Percentiles rank a stretch among this genome's conserved stretches.
Conservation (phyloP, 2,329 filamentous ascomycete species). For the Periconia sp. region DNA sequence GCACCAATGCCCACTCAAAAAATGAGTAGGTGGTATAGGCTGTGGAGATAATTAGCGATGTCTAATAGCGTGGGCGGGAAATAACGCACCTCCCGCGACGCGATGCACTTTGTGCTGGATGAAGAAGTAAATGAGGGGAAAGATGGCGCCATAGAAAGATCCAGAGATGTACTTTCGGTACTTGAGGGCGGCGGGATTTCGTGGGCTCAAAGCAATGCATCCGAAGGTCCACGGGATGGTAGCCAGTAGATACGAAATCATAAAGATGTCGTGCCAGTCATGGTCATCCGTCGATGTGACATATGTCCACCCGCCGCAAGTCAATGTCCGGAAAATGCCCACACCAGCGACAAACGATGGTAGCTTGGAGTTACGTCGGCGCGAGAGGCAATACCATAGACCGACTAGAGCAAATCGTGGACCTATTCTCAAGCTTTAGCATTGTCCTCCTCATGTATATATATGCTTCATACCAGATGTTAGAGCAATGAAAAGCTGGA, state of each 20-base stretch:
- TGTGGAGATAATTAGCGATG: constrained; percentile 50
- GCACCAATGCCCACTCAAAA: constrained; percentile 94
- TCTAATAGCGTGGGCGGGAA: neutral
- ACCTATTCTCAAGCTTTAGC: constrained; percentile 57
- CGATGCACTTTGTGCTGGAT: constrained; percentile 98
- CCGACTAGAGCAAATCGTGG: constrained; percentile 90
- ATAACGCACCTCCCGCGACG: constrained; percentile 80
- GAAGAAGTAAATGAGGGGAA: constrained; percentile 94
- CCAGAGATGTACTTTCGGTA: constrained; percentile 85
- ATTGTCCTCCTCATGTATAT: neutral
- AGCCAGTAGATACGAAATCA: constrained; percentile 96
- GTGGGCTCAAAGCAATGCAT: constrained; percentile 85
- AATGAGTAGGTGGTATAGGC: constrained; percentile 98
- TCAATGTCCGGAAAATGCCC: constrained; percentile 86
- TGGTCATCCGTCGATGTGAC: constrained; percentile 98
- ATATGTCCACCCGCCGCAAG: constrained; percentile 98
- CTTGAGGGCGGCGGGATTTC: constrained; percentile 80
- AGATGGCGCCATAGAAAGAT: constrained; percentile 87
- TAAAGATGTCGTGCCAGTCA: constrained; percentile 98
- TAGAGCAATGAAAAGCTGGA: constrained; percentile 96
- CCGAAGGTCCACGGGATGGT: constrained; percentile 95
- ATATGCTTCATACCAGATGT: constrained; percentile 75
- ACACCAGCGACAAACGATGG: constrained; percentile 82
- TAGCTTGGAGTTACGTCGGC: constrained; percentile 73
- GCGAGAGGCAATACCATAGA: constrained; percentile 89